Evolutionary conservation across 768 basidiomycete genomes (phyloP).

Genomic region (Serendipita sp.): DNA sequence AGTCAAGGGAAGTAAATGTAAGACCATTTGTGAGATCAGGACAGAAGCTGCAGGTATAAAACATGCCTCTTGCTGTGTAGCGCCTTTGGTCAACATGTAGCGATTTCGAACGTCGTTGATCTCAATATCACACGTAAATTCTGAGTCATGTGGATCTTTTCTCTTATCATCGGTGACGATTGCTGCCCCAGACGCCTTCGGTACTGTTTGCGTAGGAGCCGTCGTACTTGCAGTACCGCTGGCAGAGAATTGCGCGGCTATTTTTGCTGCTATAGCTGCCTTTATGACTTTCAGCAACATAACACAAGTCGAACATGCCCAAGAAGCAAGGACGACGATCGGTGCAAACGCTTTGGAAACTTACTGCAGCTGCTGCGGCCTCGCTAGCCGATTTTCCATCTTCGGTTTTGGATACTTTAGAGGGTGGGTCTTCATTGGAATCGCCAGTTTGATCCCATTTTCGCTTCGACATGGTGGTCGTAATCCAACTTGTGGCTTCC

Average conservation of each 20-base stretch:
- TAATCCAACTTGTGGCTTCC: not conserved
- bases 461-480: conserved; percentile 34
- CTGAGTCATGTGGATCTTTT: conserved; percentile 58
- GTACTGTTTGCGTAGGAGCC: conserved; percentile 14
- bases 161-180: conserved; percentile 24
- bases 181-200: conserved; percentile 20
- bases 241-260: conserved; percentile 68
- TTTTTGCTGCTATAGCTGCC: conserved; percentile 86
- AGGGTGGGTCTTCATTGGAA: conserved; percentile 28
- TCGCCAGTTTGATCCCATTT: conserved; percentile 60
- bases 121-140: conserved; percentile 82
- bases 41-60: not conserved
- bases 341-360: not conserved
- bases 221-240: conserved; percentile 14
- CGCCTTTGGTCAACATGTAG: conserved; percentile 84
- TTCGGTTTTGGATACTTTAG: conserved; percentile 31
- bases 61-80: conserved; percentile 79
- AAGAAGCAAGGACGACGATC: not conserved
- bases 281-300: not conserved
- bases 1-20: not conserved
- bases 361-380: conserved; percentile 49
- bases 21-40: conserved; percentile 2
- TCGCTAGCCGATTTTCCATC: conserved; percentile 25
- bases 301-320: not conserved
- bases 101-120: conserved; percentile 93